These are phyloP conservation scores for Rhodamnia rubescens DNA, from an alignment of 345 rosid genomes.

Conservation along the genomic window DNA sequence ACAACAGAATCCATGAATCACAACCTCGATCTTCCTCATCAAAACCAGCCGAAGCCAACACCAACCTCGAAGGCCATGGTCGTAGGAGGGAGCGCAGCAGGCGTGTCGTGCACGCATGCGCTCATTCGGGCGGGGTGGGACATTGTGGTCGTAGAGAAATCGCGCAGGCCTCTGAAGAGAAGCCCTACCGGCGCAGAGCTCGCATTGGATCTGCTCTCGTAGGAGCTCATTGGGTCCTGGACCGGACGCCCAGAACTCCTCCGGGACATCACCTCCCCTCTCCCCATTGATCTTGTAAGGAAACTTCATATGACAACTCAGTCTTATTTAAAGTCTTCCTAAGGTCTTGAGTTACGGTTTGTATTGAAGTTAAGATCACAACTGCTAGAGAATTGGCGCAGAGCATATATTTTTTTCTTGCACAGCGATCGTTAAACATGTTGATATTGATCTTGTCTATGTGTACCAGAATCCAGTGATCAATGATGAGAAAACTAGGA, in stretches of 20 bases:
- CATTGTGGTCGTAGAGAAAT: constrained; percentile 52
- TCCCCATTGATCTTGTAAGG: constrained; percentile 45
- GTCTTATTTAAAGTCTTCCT: not conserved
- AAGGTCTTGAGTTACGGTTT: not conserved
- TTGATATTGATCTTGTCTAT: not conserved
- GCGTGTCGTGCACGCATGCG: constrained; percentile 62
- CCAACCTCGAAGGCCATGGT: constrained; percentile 34
- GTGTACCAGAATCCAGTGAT: constrained; percentile 31
- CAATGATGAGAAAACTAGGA: constrained; percentile 19
- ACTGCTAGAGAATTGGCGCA: not conserved
- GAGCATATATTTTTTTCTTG: not conserved
- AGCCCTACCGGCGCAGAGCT: constrained; percentile 81
- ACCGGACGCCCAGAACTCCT: constrained; percentile 33
- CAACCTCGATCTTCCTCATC: not conserved
- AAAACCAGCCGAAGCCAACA: not conserved
- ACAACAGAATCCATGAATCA: not conserved
- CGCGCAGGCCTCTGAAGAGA: constrained; percentile 38
- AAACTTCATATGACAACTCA: not conserved
- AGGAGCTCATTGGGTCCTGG: constrained; percentile 45
- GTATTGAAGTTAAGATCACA: not conserved
- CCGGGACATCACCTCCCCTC: constrained; percentile 34
- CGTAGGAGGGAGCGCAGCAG: constrained; percentile 73
- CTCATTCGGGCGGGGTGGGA: constrained; percentile 58
- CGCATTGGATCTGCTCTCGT: constrained; percentile 39
- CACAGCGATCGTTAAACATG: not conserved